Evolutionary conservation across 2,329 filamentous ascomycete species (phyloP).

Genomic region (Verticillium dahliae): DNA sequence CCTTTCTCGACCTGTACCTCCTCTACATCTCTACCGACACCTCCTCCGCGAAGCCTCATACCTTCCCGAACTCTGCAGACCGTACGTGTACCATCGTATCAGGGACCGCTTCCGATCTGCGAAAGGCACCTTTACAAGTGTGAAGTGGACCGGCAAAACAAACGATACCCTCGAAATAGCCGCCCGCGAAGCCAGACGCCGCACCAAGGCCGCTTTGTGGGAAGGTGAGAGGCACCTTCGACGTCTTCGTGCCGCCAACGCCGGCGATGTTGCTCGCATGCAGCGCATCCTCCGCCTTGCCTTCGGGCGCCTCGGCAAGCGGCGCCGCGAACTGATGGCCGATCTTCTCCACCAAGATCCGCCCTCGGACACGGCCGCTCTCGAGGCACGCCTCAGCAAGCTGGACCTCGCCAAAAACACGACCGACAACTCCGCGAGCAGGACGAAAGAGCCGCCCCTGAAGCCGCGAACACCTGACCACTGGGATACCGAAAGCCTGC

Average conservation of each 20-base stretch:
- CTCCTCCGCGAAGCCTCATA: constrained; percentile 56
- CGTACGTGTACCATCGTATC: constrained; percentile 35
- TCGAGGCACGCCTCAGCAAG: constrained; percentile 22
- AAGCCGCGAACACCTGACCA: constrained; percentile 32
- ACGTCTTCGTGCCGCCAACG: constrained; percentile 44
- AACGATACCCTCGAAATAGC: background rate
- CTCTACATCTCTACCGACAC: constrained; percentile 48
- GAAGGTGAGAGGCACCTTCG: constrained; percentile 23
- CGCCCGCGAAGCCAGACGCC: background rate
- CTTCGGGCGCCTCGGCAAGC: constrained; percentile 47
- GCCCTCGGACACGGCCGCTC: constrained; percentile 30
- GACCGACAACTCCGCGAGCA: background rate
- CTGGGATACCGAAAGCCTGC: constrained; percentile 42
- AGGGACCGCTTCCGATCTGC: constrained; percentile 33
- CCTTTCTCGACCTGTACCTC: constrained; percentile 22
- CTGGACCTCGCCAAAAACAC: background rate
- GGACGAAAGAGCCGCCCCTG: constrained; percentile 1
- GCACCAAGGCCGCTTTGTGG: background rate
- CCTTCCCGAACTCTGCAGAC: constrained; percentile 44
- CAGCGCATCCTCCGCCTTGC: constrained; percentile 37
- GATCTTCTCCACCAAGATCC: constrained; percentile 28
- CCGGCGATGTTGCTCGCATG: constrained; percentile 41
- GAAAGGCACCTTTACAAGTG: constrained; percentile 15
- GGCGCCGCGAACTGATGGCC: constrained; percentile 40
- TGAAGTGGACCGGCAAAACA: constrained; percentile 12